phyloP scores from a whole-genome alignment of 2,329 filamentous ascomycete species.

The Pestalotiopsis sp. region DNA sequence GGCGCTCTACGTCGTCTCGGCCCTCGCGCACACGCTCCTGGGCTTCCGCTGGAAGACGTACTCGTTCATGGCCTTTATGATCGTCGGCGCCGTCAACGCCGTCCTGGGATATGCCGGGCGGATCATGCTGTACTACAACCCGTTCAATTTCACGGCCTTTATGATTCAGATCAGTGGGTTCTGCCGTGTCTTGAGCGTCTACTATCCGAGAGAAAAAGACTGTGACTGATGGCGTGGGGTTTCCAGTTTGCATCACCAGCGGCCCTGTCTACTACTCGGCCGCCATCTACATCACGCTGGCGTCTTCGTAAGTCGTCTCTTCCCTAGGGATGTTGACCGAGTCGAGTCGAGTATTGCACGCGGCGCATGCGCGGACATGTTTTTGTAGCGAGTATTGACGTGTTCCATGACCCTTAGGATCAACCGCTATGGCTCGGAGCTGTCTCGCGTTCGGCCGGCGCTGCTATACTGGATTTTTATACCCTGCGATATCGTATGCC shows the following conservation, averaged over 20 bases:
- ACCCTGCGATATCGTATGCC: conserved; percentile 42
- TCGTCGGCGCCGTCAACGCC: conserved; percentile 56
- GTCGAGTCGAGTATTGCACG: background rate
- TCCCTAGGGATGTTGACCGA: background rate
- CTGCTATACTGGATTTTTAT: conserved; percentile 32
- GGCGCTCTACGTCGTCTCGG: conserved; percentile 44
- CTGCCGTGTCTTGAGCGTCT: background rate
- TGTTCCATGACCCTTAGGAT: conserved; percentile 30
- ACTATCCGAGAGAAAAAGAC: background rate
- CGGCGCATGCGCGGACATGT: no score
- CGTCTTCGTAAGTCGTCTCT: conserved; percentile 31
- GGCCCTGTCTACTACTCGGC: conserved; percentile 59
- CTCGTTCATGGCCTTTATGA: conserved; percentile 52
- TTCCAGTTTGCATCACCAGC: conserved; percentile 57
- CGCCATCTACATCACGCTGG: conserved; percentile 65
- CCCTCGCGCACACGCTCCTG: conserved; percentile 44
- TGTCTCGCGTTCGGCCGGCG: conserved; percentile 25
- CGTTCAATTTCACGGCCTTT: conserved; percentile 60
- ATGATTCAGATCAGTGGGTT: conserved; percentile 62
- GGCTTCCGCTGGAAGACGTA: conserved; percentile 47
- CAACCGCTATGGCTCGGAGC: conserved; percentile 30
- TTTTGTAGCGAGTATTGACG: background rate
- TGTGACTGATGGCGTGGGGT: background rate
- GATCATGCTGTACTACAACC: conserved; percentile 56
- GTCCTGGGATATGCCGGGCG: conserved; percentile 64